Evolutionary conservation across 2,329 filamentous ascomycete species (phyloP), one percentile per base, ranked within the genome.

Genomic region (Exophiala aquamarina): DNA sequence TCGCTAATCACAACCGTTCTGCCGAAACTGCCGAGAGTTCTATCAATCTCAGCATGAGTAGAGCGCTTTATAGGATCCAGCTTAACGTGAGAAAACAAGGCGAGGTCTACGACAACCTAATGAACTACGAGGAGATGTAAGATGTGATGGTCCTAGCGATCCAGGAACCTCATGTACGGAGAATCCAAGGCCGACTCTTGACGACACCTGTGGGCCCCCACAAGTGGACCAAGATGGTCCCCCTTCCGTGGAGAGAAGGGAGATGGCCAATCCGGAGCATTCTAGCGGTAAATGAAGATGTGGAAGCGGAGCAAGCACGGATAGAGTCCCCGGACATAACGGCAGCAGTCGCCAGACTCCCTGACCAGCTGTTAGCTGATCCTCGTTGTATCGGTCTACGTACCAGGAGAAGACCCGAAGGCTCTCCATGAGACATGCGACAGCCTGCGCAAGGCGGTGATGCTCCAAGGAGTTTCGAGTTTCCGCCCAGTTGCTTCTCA

Each of bases 371-470:
- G 49, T 54, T 62, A 29, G 18, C 28, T 43, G 49, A 55, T 62
- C 18, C 56, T 63, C 29, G 54, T 62, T 3, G 57, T 44, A 47
- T 63, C 51, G 26, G 57, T 63, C 2, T 63, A 63, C 35, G 44
- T 62, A 7, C n/a, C 13, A 14, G 32, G 17, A 34, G 51, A 52
- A 9, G 47, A 57, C 44, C 23, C 33, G 36, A 28, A 44, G 4
- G 53, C 58, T 31, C 40, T 63, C 19, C 8, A 20, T 21, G 40
- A 54, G 23, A 36, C 36, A 11, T 58, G 31, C 13, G 38, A 49
- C 44, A 40, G 54, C 15, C 41, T 63, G 14, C 47, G 57, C 13
- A 54, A 59, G 31, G 50, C 52, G n/a, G 56, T n/a, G n/a, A n/a
- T n/a, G n/a, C n/a, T n/a, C n/a, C n/a, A n/a, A n/a, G n/a, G n/a